Evolutionary conservation across 2,329 filamentous ascomycete genomes (phyloP), one percentile per base, ranked within the genome.

Genomic region (Cordyceps tenuipes): DNA sequence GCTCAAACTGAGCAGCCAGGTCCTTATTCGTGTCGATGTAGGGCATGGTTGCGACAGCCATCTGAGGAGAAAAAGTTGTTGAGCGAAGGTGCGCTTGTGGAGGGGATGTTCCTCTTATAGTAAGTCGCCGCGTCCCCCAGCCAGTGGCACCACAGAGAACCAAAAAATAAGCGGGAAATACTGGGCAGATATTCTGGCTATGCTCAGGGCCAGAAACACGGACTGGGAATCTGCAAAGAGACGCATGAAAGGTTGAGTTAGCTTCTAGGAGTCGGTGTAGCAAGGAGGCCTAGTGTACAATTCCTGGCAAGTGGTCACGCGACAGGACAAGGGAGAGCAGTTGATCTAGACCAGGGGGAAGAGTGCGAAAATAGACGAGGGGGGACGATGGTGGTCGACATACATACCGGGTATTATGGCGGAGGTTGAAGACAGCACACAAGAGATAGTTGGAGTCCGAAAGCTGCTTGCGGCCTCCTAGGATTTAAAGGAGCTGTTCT

Each of bases 1-100:
- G 74, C 64, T 77, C 75, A 70, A 92, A 91, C 63, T 91, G 82
- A 34, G 87, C 84, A 53, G 86, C 83, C 62, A 92, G 76, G 73
- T 92, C 88, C 72, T 88, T 89, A 64, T 75, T 81, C 63, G 78
- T 85, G 72, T 92, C 88, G 68, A 93, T 81, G 67, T 87, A 71
- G 48, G 85, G 70, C 85, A 88, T 89, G 60, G 21, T 49, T 49
- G 50, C 21, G 50, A 21, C 23, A 23, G 8, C 39, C 21, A 31
- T 36, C 43, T 46, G 26, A 15, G 39, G 47, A 43, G 48, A 41
- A 12, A 21, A 51, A 44, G 39, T 31, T 51, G 56, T 51, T 51
- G 56, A 51, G 56, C 36, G 34, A 50, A 39, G 34, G 23, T 39
- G 47, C 12, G 31, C 34, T 43, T 21, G 56, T 49, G 19, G 50